Evolutionary conservation across 345 rosid genomes (phyloP), one percentile per base, ranked within the genome.

Genomic region (Geranium rotundifolium): DNA sequence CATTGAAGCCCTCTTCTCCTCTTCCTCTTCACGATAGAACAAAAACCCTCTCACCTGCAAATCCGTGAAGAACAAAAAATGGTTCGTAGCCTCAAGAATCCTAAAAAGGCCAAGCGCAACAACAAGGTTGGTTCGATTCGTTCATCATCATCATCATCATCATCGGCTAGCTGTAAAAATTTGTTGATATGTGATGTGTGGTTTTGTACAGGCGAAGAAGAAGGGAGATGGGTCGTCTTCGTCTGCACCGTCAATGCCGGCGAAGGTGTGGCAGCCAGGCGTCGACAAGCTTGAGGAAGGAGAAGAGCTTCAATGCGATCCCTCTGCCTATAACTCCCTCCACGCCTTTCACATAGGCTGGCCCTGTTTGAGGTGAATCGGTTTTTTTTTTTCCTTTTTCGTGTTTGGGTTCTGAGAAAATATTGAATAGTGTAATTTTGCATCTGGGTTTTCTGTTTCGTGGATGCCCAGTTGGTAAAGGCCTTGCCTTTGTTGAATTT

Each of bases 181-280:
- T 0, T 2, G 7, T 23, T 15, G n/a, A 34, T 54, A 31, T 63
- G 60, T 56, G 17, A 37, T 19, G 29, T 55, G 15, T 15, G 58
- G 52, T 4, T 5, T 34, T 46, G 15, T 46, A 2, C 56, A 37
- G 60, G 18, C 81, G 17, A 78, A 85, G 63, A 85, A 69, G 2
- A 0, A 1, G 34, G 83, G 63, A 74, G 85, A 69, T 71, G 90
- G 79, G 60, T 79, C 88, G 64, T 80, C 90, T 30, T 73, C 95
- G 3, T 64, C 80, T 2, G 50, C 69, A 18, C 89, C 95, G 0
- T 59, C 80, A 59, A 68, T 79, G 71, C 95, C 91, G 8, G 67
- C 89, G 5, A 88, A 80, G 80, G 91, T 95, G 66, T 95, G 97
- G 99, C 95, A 85, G 67, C 97, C 97, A 61, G 99, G 99, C 58